phyloP scores from a whole-genome alignment of 1,284 basidiomycete genomes.

The Ustilago hordei region DNA sequence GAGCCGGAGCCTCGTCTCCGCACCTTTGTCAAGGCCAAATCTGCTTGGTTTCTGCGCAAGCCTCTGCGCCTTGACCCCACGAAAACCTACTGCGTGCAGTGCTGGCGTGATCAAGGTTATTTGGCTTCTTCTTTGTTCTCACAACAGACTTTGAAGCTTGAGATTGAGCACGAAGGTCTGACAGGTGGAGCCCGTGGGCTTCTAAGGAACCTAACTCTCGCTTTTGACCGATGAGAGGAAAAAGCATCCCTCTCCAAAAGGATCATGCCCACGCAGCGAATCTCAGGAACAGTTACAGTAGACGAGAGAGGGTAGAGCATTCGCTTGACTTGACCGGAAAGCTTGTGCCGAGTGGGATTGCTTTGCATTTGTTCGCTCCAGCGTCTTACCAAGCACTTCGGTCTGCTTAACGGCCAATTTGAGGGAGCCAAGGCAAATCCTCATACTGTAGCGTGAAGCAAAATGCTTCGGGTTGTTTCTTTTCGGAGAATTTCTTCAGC shows the following conservation, averaged over 20 bases:
- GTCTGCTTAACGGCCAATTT: background rate
- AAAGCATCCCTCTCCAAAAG: background rate
- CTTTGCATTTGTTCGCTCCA: background rate
- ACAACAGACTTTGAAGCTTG: background rate
- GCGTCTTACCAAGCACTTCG: background rate
- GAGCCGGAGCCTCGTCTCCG: background rate
- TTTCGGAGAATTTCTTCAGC: constrained; percentile 13
- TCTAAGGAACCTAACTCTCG: background rate
- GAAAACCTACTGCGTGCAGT: background rate
- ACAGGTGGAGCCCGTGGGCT: background rate
- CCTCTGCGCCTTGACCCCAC: background rate
- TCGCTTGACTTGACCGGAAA: constrained; percentile 5
- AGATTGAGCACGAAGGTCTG: background rate
- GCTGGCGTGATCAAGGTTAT: background rate
- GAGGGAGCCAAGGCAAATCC: background rate
- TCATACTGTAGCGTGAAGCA: background rate
- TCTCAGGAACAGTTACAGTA: constrained; percentile 2
- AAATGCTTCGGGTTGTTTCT: constrained; percentile 2
- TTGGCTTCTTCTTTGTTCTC: background rate
- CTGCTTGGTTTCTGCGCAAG: no score
- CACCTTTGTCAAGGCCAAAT: background rate
- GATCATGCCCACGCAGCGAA: background rate
- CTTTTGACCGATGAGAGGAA: background rate
- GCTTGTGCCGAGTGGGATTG: background rate
- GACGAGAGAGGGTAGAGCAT: background rate